These are phyloP conservation scores for Tinospora cordifolia DNA, from an alignment of 164 flowering plant genomes.

Conservation along the genomic window DNA sequence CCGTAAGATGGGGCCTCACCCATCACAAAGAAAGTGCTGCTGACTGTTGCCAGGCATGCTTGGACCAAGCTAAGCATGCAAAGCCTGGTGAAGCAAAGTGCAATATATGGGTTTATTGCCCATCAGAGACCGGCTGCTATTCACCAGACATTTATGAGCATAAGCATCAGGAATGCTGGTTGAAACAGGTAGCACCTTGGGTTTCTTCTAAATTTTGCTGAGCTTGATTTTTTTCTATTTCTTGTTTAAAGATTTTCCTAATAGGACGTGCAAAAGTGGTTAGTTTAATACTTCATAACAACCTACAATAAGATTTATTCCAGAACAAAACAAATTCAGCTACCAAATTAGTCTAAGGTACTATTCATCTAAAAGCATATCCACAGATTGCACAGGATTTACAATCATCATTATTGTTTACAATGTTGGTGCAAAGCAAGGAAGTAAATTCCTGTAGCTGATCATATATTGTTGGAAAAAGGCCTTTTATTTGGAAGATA, in stretches of 20 bases:
- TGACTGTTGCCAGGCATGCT: slow-evolving; percentile 96
- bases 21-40: slow-evolving; percentile 94
- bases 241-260: neutral
- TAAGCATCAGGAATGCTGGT: slow-evolving; percentile 89
- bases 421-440: too few relatives aligned
- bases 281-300: neutral
- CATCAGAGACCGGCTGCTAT: slow-evolving; percentile 73
- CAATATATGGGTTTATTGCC: slow-evolving; percentile 98
- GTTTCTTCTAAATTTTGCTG: neutral
- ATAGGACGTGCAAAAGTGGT: neutral
- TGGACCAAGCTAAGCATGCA: slow-evolving; percentile 83
- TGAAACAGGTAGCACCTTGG: slow-evolving; percentile 61
- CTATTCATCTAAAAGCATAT: too few relatives aligned
- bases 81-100: slow-evolving; percentile 73
- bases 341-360: neutral
- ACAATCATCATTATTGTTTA: too few relatives aligned
- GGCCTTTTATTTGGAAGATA: too few relatives aligned
- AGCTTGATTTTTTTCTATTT: neutral
- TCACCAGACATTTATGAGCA: slow-evolving; percentile 96
- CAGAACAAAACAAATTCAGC: neutral
- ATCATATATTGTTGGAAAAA: too few relatives aligned
- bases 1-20: slow-evolving; percentile 96
- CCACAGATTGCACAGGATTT: too few relatives aligned
- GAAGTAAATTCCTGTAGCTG: too few relatives aligned
- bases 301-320: neutral